phyloP scores from a whole-genome alignment of 2,329 filamentous ascomycete genomes.

The Verticillium albo-atrum region DNA sequence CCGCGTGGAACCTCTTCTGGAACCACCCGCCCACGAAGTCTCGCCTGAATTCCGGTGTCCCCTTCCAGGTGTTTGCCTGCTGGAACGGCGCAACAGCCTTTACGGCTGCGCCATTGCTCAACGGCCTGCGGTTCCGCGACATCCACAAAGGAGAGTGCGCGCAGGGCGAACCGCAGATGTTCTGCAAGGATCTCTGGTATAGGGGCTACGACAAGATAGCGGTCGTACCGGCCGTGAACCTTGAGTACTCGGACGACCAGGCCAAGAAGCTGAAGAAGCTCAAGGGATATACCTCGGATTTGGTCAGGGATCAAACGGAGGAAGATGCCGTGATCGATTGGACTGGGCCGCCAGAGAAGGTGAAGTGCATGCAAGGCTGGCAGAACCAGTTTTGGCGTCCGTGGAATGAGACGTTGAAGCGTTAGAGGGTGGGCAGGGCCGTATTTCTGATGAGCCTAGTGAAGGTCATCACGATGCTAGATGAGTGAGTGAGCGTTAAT shows the following conservation, averaged over 20 bases:
- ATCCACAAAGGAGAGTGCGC: constrained; percentile 37
- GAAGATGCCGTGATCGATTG: constrained; percentile 34
- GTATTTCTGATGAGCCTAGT: too few relatives aligned
- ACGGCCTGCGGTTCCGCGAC: constrained; percentile 36
- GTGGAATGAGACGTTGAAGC: constrained; percentile 28
- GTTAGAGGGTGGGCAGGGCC: too few relatives aligned
- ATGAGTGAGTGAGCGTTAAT: too few relatives aligned
- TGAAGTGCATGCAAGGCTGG: constrained; percentile 43
- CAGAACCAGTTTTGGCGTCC: constrained; percentile 34
- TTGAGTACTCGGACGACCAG: constrained; percentile 46
- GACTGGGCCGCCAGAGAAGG: constrained; percentile 38
- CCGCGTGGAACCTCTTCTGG: constrained; percentile 48
- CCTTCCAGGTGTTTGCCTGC: constrained; percentile 57
- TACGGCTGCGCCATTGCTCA: constrained; percentile 40
- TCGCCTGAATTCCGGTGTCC: constrained; percentile 29
- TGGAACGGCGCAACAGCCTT: constrained; percentile 55
- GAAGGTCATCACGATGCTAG: too few relatives aligned
- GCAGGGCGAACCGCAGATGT: constrained; percentile 50
- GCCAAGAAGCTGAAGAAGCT: constrained; percentile 39
- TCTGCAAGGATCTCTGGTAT: constrained; percentile 54
- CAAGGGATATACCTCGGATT: constrained; percentile 39
- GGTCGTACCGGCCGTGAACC: constrained; percentile 49
- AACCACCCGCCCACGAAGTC: constrained; percentile 32
- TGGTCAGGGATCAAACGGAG: constrained; percentile 11
- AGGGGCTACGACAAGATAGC: constrained; percentile 46